Percentiles rank a stretch among this genome's conserved stretches.
Evolutionary conservation across 2,329 filamentous ascomycete genomes (phyloP).

Genomic region (Penicillium sp.): DNA sequence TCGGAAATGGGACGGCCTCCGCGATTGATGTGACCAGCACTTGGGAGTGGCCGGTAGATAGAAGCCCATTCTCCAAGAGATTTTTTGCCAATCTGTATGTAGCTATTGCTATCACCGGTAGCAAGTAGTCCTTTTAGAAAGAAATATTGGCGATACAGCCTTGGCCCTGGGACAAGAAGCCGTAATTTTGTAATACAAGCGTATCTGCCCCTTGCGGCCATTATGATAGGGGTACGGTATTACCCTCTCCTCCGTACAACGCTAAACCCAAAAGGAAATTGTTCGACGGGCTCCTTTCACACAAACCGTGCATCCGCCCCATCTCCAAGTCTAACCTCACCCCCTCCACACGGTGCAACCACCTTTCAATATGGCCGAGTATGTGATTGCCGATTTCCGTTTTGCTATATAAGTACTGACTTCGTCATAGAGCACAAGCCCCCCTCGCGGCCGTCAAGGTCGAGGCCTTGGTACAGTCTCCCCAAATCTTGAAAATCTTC

Average conservation of each 20-base stretch:
- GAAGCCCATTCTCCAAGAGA: no score
- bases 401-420: slow-evolving; percentile 19
- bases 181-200: slow-evolving; percentile 8
- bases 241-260: slow-evolving; percentile 11
- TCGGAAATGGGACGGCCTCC: slow-evolving; percentile 5
- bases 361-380: slow-evolving; percentile 31
- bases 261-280: slow-evolving; percentile 27
- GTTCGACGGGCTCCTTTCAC: slow-evolving; percentile 25
- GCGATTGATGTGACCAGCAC: neutral
- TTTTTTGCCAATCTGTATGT: neutral
- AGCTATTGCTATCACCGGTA: no score
- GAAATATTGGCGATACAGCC: neutral
- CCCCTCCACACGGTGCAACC: slow-evolving; percentile 18
- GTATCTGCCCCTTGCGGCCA: slow-evolving; percentile 24
- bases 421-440: slow-evolving; percentile 59
- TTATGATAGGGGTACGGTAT: slow-evolving; percentile 2
- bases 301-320: slow-evolving; percentile 28
- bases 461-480: slow-evolving; percentile 77
- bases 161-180: neutral
- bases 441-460: slow-evolving; percentile 88
- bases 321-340: slow-evolving; percentile 21
- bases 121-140: neutral
- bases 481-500: slow-evolving; percentile 36
- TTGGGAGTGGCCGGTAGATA: neutral
- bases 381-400: slow-evolving; percentile 8